Conservation (phyloP, 1,284 basidiomycete species). For the Cryptococcus sp. region DNA sequence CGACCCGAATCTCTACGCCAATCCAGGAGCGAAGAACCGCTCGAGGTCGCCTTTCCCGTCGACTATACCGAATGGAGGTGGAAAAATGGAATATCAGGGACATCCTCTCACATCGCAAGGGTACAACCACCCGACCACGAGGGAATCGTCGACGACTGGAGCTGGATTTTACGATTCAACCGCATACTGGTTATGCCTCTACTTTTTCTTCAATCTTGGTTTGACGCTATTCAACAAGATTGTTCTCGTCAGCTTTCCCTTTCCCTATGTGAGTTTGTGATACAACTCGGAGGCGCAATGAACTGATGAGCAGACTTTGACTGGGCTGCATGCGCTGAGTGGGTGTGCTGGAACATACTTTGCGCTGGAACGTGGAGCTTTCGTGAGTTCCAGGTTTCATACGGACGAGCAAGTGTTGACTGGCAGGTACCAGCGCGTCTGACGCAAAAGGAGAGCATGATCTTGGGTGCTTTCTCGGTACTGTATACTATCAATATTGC, state of each 20-base stretch:
- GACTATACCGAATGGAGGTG: no score
- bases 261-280: conserved; percentile 60
- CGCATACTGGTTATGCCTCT: conserved; percentile 64
- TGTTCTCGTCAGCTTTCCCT: conserved; percentile 81
- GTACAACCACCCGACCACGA: conserved; percentile 5
- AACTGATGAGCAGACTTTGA: conserved; percentile 54
- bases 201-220: conserved; percentile 81
- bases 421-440: conserved; percentile 54
- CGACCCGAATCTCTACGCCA: conserved; percentile 1
- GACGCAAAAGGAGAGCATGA: conserved; percentile 55
- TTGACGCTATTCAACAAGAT: conserved; percentile 90
- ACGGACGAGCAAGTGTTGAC: not conserved
- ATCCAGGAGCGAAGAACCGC: conserved; percentile 1
- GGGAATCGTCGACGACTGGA: not conserved
- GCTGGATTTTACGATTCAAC: conserved; percentile 30
- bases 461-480: conserved; percentile 71
- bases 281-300: no score
- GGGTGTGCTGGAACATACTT: conserved; percentile 72
- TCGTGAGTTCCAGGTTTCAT: conserved; percentile 43
- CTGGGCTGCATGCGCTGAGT: conserved; percentile 76
- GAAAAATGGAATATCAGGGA: not conserved
- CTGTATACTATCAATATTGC: conserved; percentile 89
- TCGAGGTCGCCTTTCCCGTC: not conserved
- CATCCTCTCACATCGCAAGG: conserved; percentile 1
- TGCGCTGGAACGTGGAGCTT: conserved; percentile 58